phyloP scores from a whole-genome alignment of 31 red algal species.

The Bonnemaisonia californica region DNA sequence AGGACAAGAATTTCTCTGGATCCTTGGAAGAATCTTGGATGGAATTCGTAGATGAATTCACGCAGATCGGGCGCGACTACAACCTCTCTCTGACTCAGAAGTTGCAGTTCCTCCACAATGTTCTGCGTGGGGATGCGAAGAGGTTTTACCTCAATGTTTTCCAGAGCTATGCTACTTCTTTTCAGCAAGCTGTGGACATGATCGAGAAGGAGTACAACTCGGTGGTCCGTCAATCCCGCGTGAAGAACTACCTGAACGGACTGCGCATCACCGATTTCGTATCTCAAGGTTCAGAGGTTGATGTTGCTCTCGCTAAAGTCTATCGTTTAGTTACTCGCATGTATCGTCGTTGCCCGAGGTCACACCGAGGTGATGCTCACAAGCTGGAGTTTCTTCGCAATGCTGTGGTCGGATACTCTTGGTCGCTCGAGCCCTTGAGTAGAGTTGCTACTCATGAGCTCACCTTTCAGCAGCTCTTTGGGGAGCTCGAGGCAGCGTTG shows the following conservation, averaged over 20 bases:
- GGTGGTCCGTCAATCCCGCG: conserved; percentile 14
- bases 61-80: conserved; percentile 31
- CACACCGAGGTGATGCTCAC: conserved; percentile 24
- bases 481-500: conserved; percentile 18
- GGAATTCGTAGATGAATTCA: conserved; percentile 30
- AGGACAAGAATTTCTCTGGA: conserved; percentile 15
- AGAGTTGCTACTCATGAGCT: conserved; percentile 17
- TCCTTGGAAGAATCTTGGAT: conserved; percentile 30
- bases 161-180: not conserved
- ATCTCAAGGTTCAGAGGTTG: not conserved
- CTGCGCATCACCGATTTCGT: not conserved
- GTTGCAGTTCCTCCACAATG: conserved; percentile 17
- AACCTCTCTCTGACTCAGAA: conserved; percentile 16
- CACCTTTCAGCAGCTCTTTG: conserved; percentile 38
- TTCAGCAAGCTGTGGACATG: not conserved
- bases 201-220: conserved; percentile 13
- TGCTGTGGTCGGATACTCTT: not conserved
- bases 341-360: not conserved
- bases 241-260: conserved; percentile 24
- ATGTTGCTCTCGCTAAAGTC: not conserved
- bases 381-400: conserved; percentile 33
- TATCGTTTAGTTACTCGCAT: conserved; percentile 1
- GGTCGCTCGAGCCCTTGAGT: conserved; percentile 32
- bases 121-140: conserved; percentile 13
- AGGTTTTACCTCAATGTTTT: conserved; percentile 3